A percentile compares a stretch with the other conserved stretches of the same genome.
Evolutionary conservation across 805 yeast genomes (phyloP).

Genomic region (Millerozyma miso): DNA sequence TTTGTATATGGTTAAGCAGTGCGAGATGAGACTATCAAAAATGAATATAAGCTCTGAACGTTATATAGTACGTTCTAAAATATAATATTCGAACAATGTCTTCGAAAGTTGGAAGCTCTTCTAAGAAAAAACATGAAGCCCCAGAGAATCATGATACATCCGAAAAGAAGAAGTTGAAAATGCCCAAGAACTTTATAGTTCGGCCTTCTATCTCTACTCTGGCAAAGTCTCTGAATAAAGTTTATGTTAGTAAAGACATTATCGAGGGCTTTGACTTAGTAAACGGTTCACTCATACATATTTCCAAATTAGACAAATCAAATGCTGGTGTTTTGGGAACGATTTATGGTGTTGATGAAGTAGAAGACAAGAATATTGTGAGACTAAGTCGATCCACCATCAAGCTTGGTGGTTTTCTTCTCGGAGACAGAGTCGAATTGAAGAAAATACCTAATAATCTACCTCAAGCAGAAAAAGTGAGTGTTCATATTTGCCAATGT

Average conservation of each 20-base stretch:
- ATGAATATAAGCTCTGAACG: too few relatives aligned
- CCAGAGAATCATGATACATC: conserved; percentile 13
- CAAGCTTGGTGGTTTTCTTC: conserved; percentile 35
- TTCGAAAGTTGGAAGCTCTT: conserved; percentile 14
- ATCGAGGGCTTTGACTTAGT: conserved; percentile 44
- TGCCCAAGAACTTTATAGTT: conserved; percentile 39
- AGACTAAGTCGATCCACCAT: conserved; percentile 23
- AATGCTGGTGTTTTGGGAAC: conserved; percentile 43
- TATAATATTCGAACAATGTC: conserved; percentile 11
- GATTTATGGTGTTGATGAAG: conserved; percentile 31
- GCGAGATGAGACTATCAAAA: not conserved
- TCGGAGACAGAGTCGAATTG: conserved; percentile 47
- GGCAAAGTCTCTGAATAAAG: conserved; percentile 33
- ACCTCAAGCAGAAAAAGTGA: conserved; percentile 17
- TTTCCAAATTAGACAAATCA: conserved; percentile 41
- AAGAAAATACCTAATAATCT: conserved; percentile 48
- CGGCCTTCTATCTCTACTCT: conserved; percentile 25
- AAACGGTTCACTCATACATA: conserved; percentile 42
- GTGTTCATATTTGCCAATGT: not conserved
- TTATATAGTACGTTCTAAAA: too few relatives aligned
- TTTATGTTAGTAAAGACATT: conserved; percentile 39
- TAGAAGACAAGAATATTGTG: conserved; percentile 26
- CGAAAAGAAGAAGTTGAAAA: conserved; percentile 29
- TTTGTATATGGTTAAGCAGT: too few relatives aligned
- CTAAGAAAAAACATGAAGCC: conserved; percentile 21